These are phyloP conservation scores for Ceratobasidium sp. DNA, from an alignment of 1,284 basidiomycete genomes.

Conservation along the genomic window DNA sequence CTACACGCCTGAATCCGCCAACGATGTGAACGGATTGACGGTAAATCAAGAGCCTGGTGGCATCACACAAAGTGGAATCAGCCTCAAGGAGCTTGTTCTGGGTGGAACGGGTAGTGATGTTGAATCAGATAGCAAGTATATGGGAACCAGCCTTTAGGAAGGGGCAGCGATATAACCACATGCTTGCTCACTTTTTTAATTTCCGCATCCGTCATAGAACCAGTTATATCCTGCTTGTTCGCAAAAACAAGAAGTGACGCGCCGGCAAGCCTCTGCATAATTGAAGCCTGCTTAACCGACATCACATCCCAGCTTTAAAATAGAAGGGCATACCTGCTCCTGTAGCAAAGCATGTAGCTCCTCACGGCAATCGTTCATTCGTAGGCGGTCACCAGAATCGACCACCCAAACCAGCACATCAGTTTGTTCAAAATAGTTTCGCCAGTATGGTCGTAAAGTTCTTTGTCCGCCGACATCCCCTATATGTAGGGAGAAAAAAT, in stretches of 20 bases:
- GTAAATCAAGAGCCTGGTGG: slow-evolving; percentile 76
- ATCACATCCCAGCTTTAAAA: background rate
- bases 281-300: background rate
- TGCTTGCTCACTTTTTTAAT: slow-evolving; percentile 75
- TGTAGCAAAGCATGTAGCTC: slow-evolving; percentile 87
- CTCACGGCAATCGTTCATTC: slow-evolving; percentile 88
- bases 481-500: slow-evolving; percentile 51
- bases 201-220: slow-evolving; percentile 84
- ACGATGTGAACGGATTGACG: slow-evolving; percentile 81
- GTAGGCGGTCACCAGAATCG: slow-evolving; percentile 89
- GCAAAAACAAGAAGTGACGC: slow-evolving; percentile 96
- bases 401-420: slow-evolving; percentile 99
- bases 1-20: slow-evolving; percentile 95
- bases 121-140: background rate
- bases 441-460: slow-evolving; percentile 96
- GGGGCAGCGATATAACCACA: background rate
- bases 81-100: background rate
- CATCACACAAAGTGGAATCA: background rate
- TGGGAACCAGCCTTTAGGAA: background rate
- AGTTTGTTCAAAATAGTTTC: slow-evolving; percentile 99
- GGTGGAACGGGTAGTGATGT: background rate
- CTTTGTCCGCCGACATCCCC: slow-evolving; percentile 99
- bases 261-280: slow-evolving; percentile 81
- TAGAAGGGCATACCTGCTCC: slow-evolving; percentile 81
- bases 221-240: slow-evolving; percentile 97